Percentiles rank a stretch among this genome's conserved stretches.
Evolutionary conservation across 2,329 filamentous ascomycete species (phyloP).

Genomic region (Setomelanomma holmii): DNA sequence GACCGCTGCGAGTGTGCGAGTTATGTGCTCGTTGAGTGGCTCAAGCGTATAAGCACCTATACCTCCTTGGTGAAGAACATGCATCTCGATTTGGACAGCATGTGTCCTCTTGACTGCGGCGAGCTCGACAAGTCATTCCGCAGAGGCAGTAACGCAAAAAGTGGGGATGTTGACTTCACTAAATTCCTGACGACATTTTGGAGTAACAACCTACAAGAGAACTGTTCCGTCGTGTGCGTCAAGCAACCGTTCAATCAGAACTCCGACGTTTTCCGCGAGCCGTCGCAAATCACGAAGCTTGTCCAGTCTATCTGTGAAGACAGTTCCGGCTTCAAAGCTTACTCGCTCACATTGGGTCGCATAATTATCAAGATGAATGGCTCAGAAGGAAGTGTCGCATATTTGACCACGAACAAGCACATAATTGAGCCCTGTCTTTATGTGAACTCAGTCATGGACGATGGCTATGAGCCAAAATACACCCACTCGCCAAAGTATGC

Average conservation of each 20-base stretch:
- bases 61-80: not conserved
- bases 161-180: not conserved
- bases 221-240: not conserved
- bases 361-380: not conserved
- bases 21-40: not conserved
- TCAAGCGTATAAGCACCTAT: not conserved
- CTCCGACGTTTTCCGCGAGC: not conserved
- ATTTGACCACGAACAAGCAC: not conserved
- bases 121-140: not conserved
- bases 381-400: not conserved
- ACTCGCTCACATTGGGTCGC: not conserved
- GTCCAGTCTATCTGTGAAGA: not conserved
- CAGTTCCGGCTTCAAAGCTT: not conserved
- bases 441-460: not conserved
- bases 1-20: not conserved
- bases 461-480: not conserved
- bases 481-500: not conserved
- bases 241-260: not conserved
- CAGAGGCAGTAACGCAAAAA: too few species aligned
- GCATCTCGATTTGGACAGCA: not conserved
- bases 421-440: not conserved
- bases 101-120: not conserved
- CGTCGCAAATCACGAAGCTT: not conserved
- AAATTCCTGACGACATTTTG: not conserved
- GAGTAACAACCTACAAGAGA: not conserved